Percentiles rank a stretch among this genome's conserved stretches.
These are phyloP conservation scores for Fusarium sp. DNA, from an alignment of 2,329 filamentous ascomycete species.

Conservation along the genomic window DNA sequence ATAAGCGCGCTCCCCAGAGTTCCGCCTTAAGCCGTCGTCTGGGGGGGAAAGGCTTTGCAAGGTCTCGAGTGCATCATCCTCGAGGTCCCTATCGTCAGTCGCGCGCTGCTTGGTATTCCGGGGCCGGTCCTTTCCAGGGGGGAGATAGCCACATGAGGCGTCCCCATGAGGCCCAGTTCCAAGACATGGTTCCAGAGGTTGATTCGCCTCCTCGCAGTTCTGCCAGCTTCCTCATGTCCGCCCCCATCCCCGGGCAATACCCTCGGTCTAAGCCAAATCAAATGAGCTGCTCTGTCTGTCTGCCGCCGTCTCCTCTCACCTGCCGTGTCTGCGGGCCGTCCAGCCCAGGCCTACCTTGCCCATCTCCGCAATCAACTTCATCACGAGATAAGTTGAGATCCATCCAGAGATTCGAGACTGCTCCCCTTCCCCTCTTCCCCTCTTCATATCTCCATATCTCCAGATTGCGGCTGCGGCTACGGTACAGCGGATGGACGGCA, in stretches of 20 bases:
- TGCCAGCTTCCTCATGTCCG: slow-evolving; percentile 33
- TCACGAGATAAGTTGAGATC: slow-evolving; percentile 35
- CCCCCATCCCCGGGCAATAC: slow-evolving; percentile 35
- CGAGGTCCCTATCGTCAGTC: slow-evolving; percentile 37
- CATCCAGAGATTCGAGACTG: slow-evolving; percentile 18
- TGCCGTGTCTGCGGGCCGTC: slow-evolving; percentile 18
- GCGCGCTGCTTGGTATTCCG: slow-evolving; percentile 23
- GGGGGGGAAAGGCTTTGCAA: slow-evolving; percentile 5
- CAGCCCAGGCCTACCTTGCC: slow-evolving; percentile 21
- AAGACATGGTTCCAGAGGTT: slow-evolving; percentile 22
- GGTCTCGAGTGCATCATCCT: slow-evolving; percentile 23
- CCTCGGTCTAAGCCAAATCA: slow-evolving; percentile 25
- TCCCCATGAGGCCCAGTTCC: slow-evolving; percentile 16
- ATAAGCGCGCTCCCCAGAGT: slow-evolving; percentile 46
- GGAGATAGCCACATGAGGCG: slow-evolving; percentile 20
- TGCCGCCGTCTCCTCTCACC: slow-evolving; percentile 17
- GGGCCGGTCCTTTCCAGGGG: slow-evolving; percentile 33
- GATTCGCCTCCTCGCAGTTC: slow-evolving; percentile 32
- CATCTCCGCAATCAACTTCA: slow-evolving; percentile 35
- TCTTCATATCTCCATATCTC: slow-evolving; percentile 9
- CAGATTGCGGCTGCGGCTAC: slow-evolving; percentile 13
- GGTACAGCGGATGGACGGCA: slow-evolving; percentile 33
- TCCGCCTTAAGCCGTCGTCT: slow-evolving; percentile 32
- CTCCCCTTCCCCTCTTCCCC: neutral
- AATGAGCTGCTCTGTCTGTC: slow-evolving; percentile 3